Evolutionary conservation across 345 rosid genomes (phyloP), one percentile per base, ranked within the genome.

Genomic region (Geranium brycei): DNA sequence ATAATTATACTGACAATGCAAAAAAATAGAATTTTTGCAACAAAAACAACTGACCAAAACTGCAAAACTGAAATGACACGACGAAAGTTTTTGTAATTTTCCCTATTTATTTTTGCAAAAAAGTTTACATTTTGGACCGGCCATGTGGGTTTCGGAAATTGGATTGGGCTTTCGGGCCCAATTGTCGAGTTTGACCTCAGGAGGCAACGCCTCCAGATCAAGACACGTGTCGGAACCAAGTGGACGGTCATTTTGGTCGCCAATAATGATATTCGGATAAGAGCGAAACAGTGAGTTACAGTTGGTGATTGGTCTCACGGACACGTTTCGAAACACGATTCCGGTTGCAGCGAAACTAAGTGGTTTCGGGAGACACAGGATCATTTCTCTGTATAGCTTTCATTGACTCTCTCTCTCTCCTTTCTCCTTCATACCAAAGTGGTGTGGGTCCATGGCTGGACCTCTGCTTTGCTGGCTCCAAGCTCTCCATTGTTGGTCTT

Each of bases 401-500:
- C 53, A 47, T 47, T 47, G 53, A 47, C 53, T 47, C 41, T 35
- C 41, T 35, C 41, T 35, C 41, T 35, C 53, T 11, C 7, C 53
- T 47, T 47, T 47, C 53, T 47, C 53, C 3, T 13, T 47, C 53
- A 8, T 11, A 47, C 67, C 19, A 53, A 31, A 31, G 15, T 57
- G 31, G 18, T 18, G 91, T 85, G 88, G 89, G 87, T 90, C 97
- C 91, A 77, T 63, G 67, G 62, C 77, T 72, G 87, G 89, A 79
- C 91, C 88, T 76, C 35, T 75, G 90, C 93, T 80, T 79, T 74
- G 90, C 93, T 85, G 93, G 87, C 95, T 71, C 70, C 80, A 67
- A 82, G 79, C 86, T 81, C 81, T 71, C 81, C 80, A 72, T 82
- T 70, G 83, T 77, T 84, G 85, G 80, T 80, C 71, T 79, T 81